Evolutionary conservation across 257 asterid species (phyloP), one percentile per base, ranked within the genome.

Genomic region (Plectranthus barbatus): DNA sequence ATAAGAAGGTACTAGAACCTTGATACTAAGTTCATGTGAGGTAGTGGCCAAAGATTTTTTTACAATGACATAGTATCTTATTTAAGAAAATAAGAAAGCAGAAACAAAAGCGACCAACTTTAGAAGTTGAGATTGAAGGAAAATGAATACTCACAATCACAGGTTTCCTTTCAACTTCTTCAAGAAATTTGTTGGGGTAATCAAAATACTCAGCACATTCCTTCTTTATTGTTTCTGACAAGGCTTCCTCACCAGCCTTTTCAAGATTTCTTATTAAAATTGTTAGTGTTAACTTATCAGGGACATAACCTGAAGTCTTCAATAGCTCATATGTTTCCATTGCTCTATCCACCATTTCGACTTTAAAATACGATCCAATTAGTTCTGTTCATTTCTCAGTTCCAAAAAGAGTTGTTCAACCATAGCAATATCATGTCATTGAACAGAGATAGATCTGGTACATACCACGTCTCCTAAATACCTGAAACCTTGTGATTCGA

Each of bases 341-440:
- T 50, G 90, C 95, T 50, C 81, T 87, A 18, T 52, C 68, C 60
- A 81, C 72, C 88, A 72, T 75, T 67, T 67, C 83, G 26, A 66
- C 88, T 62, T 52, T 74, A 69, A 87, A 87, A 74, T 87, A 84
- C 0, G 86, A 86, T 63, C 94, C 91, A 24, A 87, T 87, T 73
- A 87, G 72, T 73, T 87, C 95, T 19, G 90, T 79, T 85, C 90
- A 19, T 70, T 77, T 72, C 45, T 74, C 71, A 84, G 26, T 56
- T 81, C 86, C 53, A 59, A 9, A 44, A 85, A 68, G 62, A 77
- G 66, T 14, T 72, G 69, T 66, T 84, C 91, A 24, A 80, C 84
- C 80, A 72, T 76, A 51, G 77, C 86, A 37, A 83, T 61, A 87
- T 73, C 88, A 87, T 84, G 76, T 74, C 70, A 42, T 77, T 83